Evolutionary conservation across 192 early-diverging fungal genomes (phyloP).

Genomic region (Linnemannia zychae): DNA sequence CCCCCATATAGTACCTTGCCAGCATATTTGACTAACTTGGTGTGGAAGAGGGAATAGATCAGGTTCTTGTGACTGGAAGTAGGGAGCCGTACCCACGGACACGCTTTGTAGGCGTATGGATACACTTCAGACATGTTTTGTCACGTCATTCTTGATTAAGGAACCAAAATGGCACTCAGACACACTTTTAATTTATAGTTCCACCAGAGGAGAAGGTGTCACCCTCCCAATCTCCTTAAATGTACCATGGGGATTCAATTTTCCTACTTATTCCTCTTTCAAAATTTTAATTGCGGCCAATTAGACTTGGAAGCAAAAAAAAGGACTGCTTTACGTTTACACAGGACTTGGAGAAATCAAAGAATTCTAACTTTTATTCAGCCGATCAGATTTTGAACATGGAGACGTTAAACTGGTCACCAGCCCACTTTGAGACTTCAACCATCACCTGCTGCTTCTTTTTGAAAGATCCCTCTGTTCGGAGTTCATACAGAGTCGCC

Average conservation of each 20-base stretch:
- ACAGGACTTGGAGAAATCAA: background rate
- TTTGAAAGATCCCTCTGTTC: constrained; percentile 55
- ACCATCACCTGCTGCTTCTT: constrained; percentile 60
- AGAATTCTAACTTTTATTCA: background rate
- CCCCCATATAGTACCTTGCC: background rate
- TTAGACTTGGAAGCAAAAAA: background rate
- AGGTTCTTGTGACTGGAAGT: background rate
- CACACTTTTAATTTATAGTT: background rate
- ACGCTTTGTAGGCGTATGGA: background rate
- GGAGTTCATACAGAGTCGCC: constrained; percentile 66
- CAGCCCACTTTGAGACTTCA: constrained; percentile 61
- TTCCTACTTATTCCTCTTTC: no score
- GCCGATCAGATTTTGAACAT: constrained; percentile 57
- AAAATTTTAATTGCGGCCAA: background rate
- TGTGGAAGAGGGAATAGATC: constrained; percentile 2
- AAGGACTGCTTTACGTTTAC: background rate
- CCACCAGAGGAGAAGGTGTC: no score
- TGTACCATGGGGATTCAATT: no score
- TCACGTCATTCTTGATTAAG: background rate
- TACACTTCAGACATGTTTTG: background rate
- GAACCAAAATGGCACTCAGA: background rate
- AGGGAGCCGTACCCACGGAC: background rate
- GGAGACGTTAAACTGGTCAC: constrained; percentile 63
- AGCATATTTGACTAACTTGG: background rate
- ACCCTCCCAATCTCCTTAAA: no score